A percentile compares a stretch with the other conserved stretches of the same genome.
phyloP scores from a whole-genome alignment of 2,329 filamentous ascomycete species.

The Neonectria faginata region DNA sequence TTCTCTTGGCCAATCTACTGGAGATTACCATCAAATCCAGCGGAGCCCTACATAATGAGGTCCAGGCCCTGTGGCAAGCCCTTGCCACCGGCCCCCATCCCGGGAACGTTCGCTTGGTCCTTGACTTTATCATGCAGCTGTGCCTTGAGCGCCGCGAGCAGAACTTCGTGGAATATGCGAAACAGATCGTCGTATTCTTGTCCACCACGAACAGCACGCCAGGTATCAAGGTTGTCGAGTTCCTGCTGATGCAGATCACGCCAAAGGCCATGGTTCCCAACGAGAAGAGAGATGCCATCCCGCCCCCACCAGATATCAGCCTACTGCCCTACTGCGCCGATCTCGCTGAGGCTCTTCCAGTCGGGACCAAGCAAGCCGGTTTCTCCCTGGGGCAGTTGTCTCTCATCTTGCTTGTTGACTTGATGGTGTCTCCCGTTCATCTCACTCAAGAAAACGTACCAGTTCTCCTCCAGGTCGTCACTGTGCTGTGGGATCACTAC shows the following conservation, averaged over 20 bases:
- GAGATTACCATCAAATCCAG: slow-evolving; percentile 97
- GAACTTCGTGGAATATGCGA: slow-evolving; percentile 97
- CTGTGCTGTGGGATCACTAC: slow-evolving; percentile 98
- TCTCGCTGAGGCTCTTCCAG: slow-evolving; percentile 79
- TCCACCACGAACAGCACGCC: slow-evolving; percentile 80
- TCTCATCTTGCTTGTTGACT: slow-evolving; percentile 91
- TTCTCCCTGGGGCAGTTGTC: slow-evolving; percentile 94
- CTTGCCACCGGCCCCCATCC: slow-evolving; percentile 91
- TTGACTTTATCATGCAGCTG: slow-evolving; percentile 95
- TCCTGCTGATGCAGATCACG: slow-evolving; percentile 88
- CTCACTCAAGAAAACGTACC: slow-evolving; percentile 84
- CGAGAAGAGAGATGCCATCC: slow-evolving; percentile 78
- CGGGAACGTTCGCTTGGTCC: slow-evolving; percentile 91
- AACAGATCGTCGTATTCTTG: slow-evolving; percentile 96
- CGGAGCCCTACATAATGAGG: slow-evolving; percentile 90
- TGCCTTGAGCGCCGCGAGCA: slow-evolving; percentile 95
- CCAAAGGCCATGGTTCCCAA: slow-evolving; percentile 98
- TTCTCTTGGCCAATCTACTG: slow-evolving; percentile 92
- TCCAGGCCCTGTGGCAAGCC: slow-evolving; percentile 97
- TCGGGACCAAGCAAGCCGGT: slow-evolving; percentile 90
- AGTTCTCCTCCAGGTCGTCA: slow-evolving; percentile 87
- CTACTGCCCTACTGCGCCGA: slow-evolving; percentile 91
- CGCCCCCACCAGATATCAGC: slow-evolving; percentile 77
- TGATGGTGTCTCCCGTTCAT: slow-evolving; percentile 93
- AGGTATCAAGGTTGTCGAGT: slow-evolving; percentile 93